Evolutionary conservation across 257 asterid genomes (phyloP).

Genomic region (Plantago ovata): DNA sequence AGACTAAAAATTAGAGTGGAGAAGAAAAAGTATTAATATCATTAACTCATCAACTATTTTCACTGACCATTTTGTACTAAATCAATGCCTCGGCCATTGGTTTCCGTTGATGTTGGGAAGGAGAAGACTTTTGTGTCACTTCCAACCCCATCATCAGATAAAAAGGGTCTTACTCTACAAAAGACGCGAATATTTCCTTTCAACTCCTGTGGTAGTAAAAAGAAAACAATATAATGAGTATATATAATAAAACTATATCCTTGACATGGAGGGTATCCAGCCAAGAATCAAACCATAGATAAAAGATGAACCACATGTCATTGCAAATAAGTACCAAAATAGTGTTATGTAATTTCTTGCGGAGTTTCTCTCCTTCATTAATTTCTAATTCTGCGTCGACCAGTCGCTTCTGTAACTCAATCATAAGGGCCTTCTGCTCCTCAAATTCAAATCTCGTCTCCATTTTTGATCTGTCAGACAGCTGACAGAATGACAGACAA

Average conservation of each 20-base stretch:
- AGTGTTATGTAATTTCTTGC: constrained; percentile 89
- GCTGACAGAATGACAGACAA: constrained; percentile 30
- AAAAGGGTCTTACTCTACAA: constrained; percentile 86
- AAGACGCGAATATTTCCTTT: constrained; percentile 94
- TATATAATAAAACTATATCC: no score
- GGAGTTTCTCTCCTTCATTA: constrained; percentile 80
- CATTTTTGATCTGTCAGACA: constrained; percentile 58
- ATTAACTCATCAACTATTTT: background rate
- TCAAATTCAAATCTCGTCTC: constrained; percentile 72
- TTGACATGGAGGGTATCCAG: background rate
- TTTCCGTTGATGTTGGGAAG: constrained; percentile 67
- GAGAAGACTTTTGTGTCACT: constrained; percentile 61
- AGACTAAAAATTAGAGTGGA: constrained; percentile 15
- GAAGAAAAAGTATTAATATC: background rate
- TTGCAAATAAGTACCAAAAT: constrained; percentile 62
- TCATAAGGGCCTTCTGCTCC: constrained; percentile 45
- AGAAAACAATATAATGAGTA: background rate
- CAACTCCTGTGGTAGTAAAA: constrained; percentile 55
- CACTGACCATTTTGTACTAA: constrained; percentile 66
- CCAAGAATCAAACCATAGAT: constrained; percentile 5
- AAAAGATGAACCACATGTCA: background rate
- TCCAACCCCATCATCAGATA: constrained; percentile 66
- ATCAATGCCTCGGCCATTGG: constrained; percentile 77
- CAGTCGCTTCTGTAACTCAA: constrained; percentile 58
- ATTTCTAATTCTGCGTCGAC: constrained; percentile 76